Base-by-base conservation (phyloP, 495 filamentous ascomycete genomes). In the Hypomontagnella submonticulosa region DNA sequence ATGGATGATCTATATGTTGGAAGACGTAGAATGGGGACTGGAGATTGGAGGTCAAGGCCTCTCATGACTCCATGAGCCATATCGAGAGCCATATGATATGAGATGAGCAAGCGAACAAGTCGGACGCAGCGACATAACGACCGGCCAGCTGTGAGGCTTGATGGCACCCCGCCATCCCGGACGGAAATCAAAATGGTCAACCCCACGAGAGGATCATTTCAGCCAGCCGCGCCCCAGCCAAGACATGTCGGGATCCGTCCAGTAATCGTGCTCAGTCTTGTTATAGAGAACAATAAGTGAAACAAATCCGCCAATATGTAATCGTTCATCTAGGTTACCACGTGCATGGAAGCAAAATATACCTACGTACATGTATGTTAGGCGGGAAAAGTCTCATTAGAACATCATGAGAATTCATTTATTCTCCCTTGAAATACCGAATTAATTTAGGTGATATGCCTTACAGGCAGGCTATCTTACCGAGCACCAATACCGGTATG, bases 161-260 rank as follows among this genome's bases (percentile, higher is more conserved):
- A 33, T 8, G 12, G 12, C 47, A 50, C 47, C 47, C 47, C 47
- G 47, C 38, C 16, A 61, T 46, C 41, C 49, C 34, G 49, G 49
- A 47, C 18, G 20, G 34, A 12, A 49, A 18, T 18, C 52, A 16
- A 33, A 50, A 13, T 32, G 19, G 13, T 34, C 34, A 33, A 30
- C 18, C 36, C 36, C 34, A 34, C 38, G 16, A 47, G 19, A 48
- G 33, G 37, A 46, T 48, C 61, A 18, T 44, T 47, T 65, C 62
- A 65, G 62, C 55, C 41, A 59, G 62, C 62, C 55, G 54, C 33
- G 30, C 53, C 34, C 47, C 15, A 43, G 48, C 62, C 62, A 61
- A 53, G 44, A 47, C 55, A 59, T 27, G 9, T 37, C 20, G 20
- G 8, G 49, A 38, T 23, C 11, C 3, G 23, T 49, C 2, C 16